Conservation (phyloP, 768 basidiomycete species). For the Pholiota conissans region DNA sequence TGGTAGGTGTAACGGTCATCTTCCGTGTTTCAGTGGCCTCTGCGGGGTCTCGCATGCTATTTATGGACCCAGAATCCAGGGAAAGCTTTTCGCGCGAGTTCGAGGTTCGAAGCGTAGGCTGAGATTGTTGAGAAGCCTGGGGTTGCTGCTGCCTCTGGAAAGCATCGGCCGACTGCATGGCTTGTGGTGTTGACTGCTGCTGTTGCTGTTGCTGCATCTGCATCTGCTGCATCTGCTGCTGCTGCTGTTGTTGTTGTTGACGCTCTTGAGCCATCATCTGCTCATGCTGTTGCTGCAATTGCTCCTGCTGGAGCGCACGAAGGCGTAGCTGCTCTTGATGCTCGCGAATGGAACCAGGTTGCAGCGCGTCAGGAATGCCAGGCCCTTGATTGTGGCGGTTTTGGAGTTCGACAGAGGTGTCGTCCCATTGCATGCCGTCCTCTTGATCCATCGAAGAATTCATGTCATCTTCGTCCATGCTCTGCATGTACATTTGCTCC, state of each 20-base stretch:
- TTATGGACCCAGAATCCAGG: conserved; percentile 17
- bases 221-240: conserved; percentile 33
- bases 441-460: conserved; percentile 59
- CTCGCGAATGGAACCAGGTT: conserved; percentile 31
- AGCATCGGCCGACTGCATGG: neutral
- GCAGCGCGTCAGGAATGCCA: conserved; percentile 34
- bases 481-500: conserved; percentile 41
- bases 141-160: conserved; percentile 29
- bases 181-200: conserved; percentile 28
- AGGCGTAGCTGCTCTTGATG: conserved; percentile 25
- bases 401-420: conserved; percentile 52
- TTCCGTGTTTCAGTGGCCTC: conserved; percentile 74
- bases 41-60: conserved; percentile 50
- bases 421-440: conserved; percentile 90
- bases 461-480: conserved; percentile 31
- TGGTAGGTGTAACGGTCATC: conserved; percentile 74
- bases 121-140: conserved; percentile 27
- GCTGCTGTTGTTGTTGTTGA: conserved; percentile 32
- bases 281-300: conserved; percentile 28
- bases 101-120: conserved; percentile 39
- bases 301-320: conserved; percentile 20
- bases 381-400: conserved; percentile 18
- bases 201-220: conserved; percentile 32
- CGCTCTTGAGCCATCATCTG: conserved; percentile 25
- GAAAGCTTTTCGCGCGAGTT: conserved; percentile 50